phyloP scores from a whole-genome alignment of 306 rosid genomes.

The Glycine soja region DNA sequence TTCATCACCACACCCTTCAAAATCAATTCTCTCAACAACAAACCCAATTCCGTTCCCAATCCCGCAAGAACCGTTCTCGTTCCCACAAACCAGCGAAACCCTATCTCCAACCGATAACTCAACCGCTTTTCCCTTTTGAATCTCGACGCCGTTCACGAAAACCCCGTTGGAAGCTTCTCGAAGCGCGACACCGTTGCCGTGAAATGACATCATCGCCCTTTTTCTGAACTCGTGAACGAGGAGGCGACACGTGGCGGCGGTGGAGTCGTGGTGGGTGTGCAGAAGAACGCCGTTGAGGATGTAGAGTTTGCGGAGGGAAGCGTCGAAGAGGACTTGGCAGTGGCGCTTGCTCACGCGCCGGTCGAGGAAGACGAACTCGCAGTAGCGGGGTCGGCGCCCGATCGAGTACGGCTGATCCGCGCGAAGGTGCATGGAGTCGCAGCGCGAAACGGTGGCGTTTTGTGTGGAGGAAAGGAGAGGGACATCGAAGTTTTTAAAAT shows the following conservation, averaged over 20 bases:
- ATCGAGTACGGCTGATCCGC: slow-evolving; percentile 61
- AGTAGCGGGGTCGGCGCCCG: slow-evolving; percentile 59
- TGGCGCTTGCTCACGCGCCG: slow-evolving; percentile 72
- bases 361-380: slow-evolving; percentile 60
- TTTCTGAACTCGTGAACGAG: slow-evolving; percentile 55
- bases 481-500: slow-evolving; percentile 49
- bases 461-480: slow-evolving; percentile 52
- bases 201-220: slow-evolving; percentile 22
- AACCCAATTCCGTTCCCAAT: slow-evolving; percentile 58
- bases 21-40: slow-evolving; percentile 51
- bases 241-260: not conserved
- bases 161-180: slow-evolving; percentile 68
- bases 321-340: slow-evolving; percentile 69
- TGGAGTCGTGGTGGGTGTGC: not conserved
- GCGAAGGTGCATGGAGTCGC: slow-evolving; percentile 49
- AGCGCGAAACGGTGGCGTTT: slow-evolving; percentile 42
- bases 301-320: slow-evolving; percentile 59
- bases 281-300: slow-evolving; percentile 54
- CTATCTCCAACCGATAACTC: slow-evolving; percentile 66
- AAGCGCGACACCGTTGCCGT: not conserved
- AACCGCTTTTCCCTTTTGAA: slow-evolving; percentile 52
- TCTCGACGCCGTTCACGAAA: slow-evolving; percentile 66
- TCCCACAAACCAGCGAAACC: slow-evolving; percentile 65
- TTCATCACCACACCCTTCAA: slow-evolving; percentile 44
- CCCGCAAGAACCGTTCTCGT: slow-evolving; percentile 41